phyloP scores from a whole-genome alignment of 2,329 filamentous ascomycete genomes.

The Diaporthe ampelina region DNA sequence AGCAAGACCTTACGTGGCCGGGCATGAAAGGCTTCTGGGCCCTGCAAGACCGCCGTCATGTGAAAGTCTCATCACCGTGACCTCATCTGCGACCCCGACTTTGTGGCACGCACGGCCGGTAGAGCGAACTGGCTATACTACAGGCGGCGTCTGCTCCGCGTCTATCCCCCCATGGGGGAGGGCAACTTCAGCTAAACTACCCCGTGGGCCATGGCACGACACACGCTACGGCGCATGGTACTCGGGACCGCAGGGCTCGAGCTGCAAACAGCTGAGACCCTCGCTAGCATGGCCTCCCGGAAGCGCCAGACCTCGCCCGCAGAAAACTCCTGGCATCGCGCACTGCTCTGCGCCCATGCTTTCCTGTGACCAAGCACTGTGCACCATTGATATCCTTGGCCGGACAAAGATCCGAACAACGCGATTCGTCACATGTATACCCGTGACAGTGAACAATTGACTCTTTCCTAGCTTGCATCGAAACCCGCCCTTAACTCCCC shows the following conservation, averaged over 20 bases:
- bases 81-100: conserved; percentile 8
- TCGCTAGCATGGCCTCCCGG: not conserved
- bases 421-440: conserved; percentile 11
- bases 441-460: not conserved
- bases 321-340: conserved; percentile 1
- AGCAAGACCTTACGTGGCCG: conserved; percentile 26
- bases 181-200: conserved; percentile 12
- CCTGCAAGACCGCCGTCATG: conserved; percentile 5
- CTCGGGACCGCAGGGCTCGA: not conserved
- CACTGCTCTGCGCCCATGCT: not conserved
- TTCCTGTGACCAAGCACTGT: not conserved
- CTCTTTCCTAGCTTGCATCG: not conserved
- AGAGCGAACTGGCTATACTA: conserved; percentile 9
- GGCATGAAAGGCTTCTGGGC: conserved; percentile 26
- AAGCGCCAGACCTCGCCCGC: not conserved
- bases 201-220: not conserved
- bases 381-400: not conserved
- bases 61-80: conserved; percentile 26
- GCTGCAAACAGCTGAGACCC: not conserved
- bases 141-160: conserved; percentile 19
- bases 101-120: conserved; percentile 12
- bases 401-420: not conserved
- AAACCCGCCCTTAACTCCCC: not conserved
- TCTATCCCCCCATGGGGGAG: conserved; percentile 14
- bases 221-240: not conserved